Conservation (phyloP, 768 basidiomycete species). For the Lactifluus echinatus region DNA sequence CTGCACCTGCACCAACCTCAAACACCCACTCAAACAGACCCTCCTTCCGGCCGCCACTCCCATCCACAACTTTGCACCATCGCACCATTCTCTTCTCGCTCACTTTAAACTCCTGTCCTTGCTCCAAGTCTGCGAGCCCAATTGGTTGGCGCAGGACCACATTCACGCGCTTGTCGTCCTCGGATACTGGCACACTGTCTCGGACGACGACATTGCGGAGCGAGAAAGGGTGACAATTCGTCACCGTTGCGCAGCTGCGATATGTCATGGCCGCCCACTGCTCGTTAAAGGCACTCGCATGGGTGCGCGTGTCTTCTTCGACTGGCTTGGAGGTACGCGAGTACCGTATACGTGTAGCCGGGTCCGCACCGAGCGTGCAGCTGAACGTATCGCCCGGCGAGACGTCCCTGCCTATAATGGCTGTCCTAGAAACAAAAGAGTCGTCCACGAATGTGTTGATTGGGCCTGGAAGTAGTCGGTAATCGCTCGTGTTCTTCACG, state of each 20-base stretch:
- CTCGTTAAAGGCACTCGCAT: slow-evolving; percentile 38
- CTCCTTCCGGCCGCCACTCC: slow-evolving; percentile 43
- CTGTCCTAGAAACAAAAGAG: slow-evolving; percentile 45
- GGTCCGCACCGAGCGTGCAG: slow-evolving; percentile 43
- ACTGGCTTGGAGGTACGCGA: slow-evolving; percentile 32
- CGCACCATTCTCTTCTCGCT: slow-evolving; percentile 27
- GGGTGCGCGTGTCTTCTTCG: slow-evolving; percentile 22
- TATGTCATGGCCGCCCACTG: slow-evolving; percentile 36
- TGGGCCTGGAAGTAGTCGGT: slow-evolving; percentile 44
- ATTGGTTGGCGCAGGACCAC: slow-evolving; percentile 40
- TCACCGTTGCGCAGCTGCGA: slow-evolving; percentile 32
- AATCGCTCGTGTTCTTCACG: slow-evolving; percentile 51
- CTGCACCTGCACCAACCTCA: slow-evolving; percentile 35
- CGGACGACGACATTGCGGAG: slow-evolving; percentile 38
- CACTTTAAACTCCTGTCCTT: slow-evolving; percentile 31
- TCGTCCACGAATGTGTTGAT: slow-evolving; percentile 51
- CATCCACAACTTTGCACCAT: slow-evolving; percentile 33
- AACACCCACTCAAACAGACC: slow-evolving; percentile 50
- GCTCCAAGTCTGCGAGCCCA: slow-evolving; percentile 38
- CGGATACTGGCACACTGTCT: slow-evolving; percentile 36
- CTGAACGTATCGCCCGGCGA: slow-evolving; percentile 42
- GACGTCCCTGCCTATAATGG: slow-evolving; percentile 38
- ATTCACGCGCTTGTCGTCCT: slow-evolving; percentile 32
- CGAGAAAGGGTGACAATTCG: slow-evolving; percentile 40
- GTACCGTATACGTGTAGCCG: slow-evolving; percentile 31